A percentile compares a stretch with the other conserved stretches of the same genome.
These are phyloP conservation scores for Nothopassalora personata DNA, from an alignment of 2,329 filamentous ascomycete species.

Conservation along the genomic window DNA sequence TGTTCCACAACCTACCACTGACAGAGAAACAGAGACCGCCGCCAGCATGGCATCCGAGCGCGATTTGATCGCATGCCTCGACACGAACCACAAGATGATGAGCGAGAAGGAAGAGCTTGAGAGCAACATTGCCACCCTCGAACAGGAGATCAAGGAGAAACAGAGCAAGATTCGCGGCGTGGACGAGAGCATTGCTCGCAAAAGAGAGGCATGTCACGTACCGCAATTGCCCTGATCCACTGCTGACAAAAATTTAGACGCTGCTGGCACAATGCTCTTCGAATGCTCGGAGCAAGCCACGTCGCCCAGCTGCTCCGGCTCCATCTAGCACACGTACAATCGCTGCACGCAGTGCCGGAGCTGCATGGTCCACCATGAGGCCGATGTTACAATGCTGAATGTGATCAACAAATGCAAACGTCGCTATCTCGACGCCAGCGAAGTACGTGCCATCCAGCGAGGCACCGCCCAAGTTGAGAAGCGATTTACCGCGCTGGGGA, in stretches of 20 bases:
- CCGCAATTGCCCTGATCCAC: background rate
- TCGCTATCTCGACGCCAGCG: background rate
- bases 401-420: background rate
- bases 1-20: background rate
- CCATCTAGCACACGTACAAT: too few species aligned
- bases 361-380: background rate
- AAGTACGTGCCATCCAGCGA: background rate
- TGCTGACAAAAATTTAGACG: background rate
- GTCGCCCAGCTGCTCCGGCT: background rate
- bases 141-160: background rate
- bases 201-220: background rate
- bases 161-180: background rate
- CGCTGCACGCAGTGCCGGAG: too few species aligned
- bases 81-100: background rate
- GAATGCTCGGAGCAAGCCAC: background rate
- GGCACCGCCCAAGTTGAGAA: background rate
- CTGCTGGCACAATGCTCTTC: background rate
- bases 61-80: background rate
- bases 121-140: background rate
- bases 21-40: background rate
- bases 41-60: background rate
- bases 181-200: background rate
- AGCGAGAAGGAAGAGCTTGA: background rate
- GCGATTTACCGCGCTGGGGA: background rate
- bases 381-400: background rate